A percentile compares a stretch with the other conserved stretches of the same genome.
Conservation (phyloP, 108 stramenopile species). For the Parietichytrium sp. region DNA sequence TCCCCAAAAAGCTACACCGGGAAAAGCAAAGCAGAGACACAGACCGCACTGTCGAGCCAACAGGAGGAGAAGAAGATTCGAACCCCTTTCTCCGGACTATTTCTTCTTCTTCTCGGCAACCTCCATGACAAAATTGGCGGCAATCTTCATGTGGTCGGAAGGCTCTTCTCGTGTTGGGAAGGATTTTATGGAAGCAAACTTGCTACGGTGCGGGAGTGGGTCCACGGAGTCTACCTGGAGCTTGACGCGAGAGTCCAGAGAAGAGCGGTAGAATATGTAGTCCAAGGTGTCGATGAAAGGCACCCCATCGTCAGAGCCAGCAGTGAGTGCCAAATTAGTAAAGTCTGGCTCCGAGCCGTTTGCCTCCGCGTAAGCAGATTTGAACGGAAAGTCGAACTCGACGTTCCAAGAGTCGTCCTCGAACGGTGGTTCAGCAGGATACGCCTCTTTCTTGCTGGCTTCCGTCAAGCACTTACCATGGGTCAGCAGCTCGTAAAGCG, state of each 20-base stretch:
- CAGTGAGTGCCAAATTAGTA: conserved; percentile 79
- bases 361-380: conserved; percentile 36
- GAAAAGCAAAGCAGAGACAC: no score
- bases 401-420: conserved; percentile 33
- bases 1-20: no score
- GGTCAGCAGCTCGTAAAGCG: conserved; percentile 81
- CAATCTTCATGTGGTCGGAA: conserved; percentile 51
- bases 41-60: no score
- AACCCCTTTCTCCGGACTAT: neutral
- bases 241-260: neutral
- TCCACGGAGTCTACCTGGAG: conserved; percentile 6
- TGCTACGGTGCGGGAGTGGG: neutral
- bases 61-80: no score
- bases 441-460: conserved; percentile 48
- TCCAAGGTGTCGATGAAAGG: conserved; percentile 89
- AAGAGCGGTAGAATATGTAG: conserved; percentile 73
- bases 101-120: neutral
- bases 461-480: conserved; percentile 65
- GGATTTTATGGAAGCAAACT: neutral
- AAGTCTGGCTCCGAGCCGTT: conserved; percentile 74
- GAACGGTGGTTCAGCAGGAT: conserved; percentile 44
- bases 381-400: neutral
- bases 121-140: conserved; percentile 38
- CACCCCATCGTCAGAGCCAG: conserved; percentile 61
- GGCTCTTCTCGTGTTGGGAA: conserved; percentile 44